A percentile compares a stretch with the other conserved stretches of the same genome.
phyloP scores from a whole-genome alignment of 2,329 filamentous ascomycete species.

The Aschersonia sp. region DNA sequence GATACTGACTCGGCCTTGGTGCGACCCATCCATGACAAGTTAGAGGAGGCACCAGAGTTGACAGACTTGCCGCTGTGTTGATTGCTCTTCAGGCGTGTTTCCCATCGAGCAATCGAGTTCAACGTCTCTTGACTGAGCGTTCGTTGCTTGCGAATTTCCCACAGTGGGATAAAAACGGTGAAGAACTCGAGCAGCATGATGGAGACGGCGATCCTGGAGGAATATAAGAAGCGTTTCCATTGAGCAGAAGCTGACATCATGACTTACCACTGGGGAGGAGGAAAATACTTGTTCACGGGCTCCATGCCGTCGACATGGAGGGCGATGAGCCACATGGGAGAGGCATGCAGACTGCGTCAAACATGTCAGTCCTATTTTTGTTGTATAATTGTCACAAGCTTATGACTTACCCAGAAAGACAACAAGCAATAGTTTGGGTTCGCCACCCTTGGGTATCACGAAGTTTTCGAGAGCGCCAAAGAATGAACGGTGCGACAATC shows the following conservation, averaged over 20 bases:
- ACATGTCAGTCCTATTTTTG: neutral
- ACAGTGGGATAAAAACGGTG: constrained; percentile 48
- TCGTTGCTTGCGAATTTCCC: constrained; percentile 34
- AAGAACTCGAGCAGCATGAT: constrained; percentile 50
- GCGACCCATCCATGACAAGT: constrained; percentile 22
- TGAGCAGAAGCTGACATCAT: neutral
- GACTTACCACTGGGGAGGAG: constrained; percentile 48
- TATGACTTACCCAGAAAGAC: constrained; percentile 24
- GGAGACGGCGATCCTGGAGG: constrained; percentile 37
- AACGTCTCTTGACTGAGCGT: constrained; percentile 31
- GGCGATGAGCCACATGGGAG: constrained; percentile 53
- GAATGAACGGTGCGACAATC: constrained; percentile 43
- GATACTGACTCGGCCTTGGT: constrained; percentile 18
- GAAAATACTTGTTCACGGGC: constrained; percentile 36
- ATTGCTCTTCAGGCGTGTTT: constrained; percentile 22
- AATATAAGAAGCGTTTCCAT: neutral
- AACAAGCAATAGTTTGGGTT: constrained; percentile 42
- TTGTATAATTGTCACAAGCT: neutral
- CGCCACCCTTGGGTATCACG: constrained; percentile 54
- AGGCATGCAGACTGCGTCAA: constrained; percentile 38
- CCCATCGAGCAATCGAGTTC: constrained; percentile 33
- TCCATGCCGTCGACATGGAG: constrained; percentile 36
- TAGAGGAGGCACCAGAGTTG: constrained; percentile 16
- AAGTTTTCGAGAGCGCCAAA: constrained; percentile 47
- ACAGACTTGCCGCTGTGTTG: constrained; percentile 18